Evolutionary conservation across 2,329 filamentous ascomycete species (phyloP).

Genomic region (Pseudogymnoascus sp.): DNA sequence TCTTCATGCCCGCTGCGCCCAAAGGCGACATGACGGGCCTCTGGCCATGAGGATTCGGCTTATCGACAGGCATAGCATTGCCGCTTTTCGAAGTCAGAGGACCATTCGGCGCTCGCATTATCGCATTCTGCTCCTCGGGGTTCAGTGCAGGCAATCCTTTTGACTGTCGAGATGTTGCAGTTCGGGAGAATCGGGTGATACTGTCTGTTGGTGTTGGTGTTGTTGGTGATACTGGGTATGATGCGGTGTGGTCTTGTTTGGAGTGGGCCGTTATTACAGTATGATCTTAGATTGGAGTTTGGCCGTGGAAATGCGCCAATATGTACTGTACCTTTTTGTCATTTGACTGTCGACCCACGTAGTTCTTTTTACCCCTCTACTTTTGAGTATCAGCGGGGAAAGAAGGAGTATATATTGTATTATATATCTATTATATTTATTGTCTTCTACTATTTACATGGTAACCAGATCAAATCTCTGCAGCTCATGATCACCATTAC

Average conservation of each 20-base stretch:
- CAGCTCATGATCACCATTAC: neutral
- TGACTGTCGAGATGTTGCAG: conserved; percentile 16
- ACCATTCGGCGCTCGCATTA: conserved; percentile 33
- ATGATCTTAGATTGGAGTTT: conserved; percentile 6
- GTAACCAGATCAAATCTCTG: neutral
- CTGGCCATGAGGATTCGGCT: conserved; percentile 41
- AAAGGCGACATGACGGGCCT: conserved; percentile 62
- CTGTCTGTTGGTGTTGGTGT: conserved; percentile 12
- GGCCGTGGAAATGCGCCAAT: neutral
- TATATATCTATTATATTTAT: neutral
- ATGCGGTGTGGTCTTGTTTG: conserved; percentile 7
- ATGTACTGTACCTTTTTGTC: conserved; percentile 1
- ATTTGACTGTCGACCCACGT: neutral
- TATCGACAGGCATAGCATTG: conserved; percentile 39
- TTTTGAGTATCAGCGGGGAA: neutral
- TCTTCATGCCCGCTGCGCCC: conserved; percentile 50
- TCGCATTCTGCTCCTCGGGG: conserved; percentile 33
- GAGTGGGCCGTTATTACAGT: conserved; percentile 7
- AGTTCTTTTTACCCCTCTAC: neutral
- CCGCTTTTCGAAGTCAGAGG: conserved; percentile 19
- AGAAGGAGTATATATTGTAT: neutral
- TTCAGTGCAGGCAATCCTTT: neutral
- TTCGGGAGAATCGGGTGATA: conserved; percentile 17
- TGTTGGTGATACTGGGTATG: conserved; percentile 11
- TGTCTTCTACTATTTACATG: neutral